Evolutionary conservation across 352 stramenopile species (phyloP), one percentile per base, ranked within the genome.

Genomic region (Pelagophyceae sp.): DNA sequence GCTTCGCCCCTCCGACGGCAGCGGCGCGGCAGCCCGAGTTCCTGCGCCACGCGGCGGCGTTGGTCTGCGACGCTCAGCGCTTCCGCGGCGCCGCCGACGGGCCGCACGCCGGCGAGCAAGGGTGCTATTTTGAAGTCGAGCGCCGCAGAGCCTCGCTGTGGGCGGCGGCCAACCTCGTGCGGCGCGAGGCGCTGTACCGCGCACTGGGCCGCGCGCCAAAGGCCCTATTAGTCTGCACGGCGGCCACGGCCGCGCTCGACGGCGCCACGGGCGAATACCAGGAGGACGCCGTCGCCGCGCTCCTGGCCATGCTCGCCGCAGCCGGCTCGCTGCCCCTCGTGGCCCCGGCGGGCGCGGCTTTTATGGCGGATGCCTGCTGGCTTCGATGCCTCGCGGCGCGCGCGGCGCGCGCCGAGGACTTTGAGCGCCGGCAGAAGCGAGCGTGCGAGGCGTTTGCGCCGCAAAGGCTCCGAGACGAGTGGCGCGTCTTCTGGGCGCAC

Each of bases 401-500:
- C 29, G 27, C 33, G 31, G 29, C 61, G 61, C 61, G 61, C 2
- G 6, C 61, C 3, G 61, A 37, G n/a, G 61, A 71, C 61, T 38
- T 40, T 31, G 61, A 71, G 6, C 61, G 61, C 3, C 29, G 31
- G 29, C 27, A 11, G 3, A 31, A 15, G 19, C 17, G 19, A 11
- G 29, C 37, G 3, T 27, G 37, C 3, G 2, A 3, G 61, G 3
- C 61, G n/a, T 71, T 71, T n/a, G 25, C 29, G 31, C 61, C 61
- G 31, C 1, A 27, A 5, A 27, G 61, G 5, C n/a, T 71, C 61
- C 29, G 61, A 2, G 61, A 71, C 61, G 61, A 71, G 61, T 71
- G 31, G 27, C 2, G 19, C 3, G 61, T 40, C 61, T 71, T 71
- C 61, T 71, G 61, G 61, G 61, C 61, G 11, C 61, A 71, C 61